Evolutionary conservation across 139 green algal genomes (phyloP).

Genomic region (Bryopsis sp.): DNA sequence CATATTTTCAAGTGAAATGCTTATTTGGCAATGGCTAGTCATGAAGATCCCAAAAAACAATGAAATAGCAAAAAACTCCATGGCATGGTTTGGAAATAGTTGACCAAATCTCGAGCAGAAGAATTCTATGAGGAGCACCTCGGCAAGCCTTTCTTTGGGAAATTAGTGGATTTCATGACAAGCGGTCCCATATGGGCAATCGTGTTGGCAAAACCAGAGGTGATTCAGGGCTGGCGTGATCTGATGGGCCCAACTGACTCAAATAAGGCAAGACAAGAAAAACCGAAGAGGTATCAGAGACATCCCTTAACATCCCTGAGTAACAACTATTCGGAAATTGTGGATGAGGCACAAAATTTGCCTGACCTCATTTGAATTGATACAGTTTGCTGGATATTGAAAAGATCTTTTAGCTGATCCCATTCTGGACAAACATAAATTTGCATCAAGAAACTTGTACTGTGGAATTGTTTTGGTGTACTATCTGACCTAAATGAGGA

Average conservation of each 20-base stretch:
- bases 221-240: slow-evolving; percentile 54
- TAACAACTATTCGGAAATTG: neutral
- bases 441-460: neutral
- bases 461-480: too few species aligned
- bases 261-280: slow-evolving; percentile 38
- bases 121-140: slow-evolving; percentile 79
- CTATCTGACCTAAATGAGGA: too few species aligned
- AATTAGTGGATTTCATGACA: slow-evolving; percentile 69
- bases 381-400: neutral
- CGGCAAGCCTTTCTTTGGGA: slow-evolving; percentile 62
- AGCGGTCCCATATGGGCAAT: slow-evolving; percentile 59
- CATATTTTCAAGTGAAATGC: too few species aligned
- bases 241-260: slow-evolving; percentile 73
- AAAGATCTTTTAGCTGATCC: neutral
- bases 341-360: neutral
- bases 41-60: too few species aligned
- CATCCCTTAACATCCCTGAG: neutral
- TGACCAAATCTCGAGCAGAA: slow-evolving; percentile 40
- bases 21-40: too few species aligned
- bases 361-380: neutral
- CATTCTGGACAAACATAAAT: neutral
- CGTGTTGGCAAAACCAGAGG: slow-evolving; percentile 48
- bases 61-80: too few species aligned
- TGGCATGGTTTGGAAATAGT: too few species aligned
- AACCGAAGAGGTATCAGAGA: slow-evolving; percentile 35